Evolutionary conservation across 768 basidiomycete species (phyloP).

Genomic region (Xerocomus brunneocitrinus): DNA sequence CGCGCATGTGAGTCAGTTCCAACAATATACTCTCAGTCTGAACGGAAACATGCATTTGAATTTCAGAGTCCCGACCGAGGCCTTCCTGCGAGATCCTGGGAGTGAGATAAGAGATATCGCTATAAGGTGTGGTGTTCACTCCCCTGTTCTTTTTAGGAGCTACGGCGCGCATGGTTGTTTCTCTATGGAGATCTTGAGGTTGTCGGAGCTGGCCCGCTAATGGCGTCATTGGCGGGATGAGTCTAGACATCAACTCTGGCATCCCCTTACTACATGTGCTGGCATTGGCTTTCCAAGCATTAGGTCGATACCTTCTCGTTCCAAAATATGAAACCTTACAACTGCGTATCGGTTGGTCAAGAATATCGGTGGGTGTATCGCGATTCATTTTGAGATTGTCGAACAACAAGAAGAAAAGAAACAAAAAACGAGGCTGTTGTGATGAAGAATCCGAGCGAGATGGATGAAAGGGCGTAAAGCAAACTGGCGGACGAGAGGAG

Average conservation of each 20-base stretch:
- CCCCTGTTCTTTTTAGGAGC: conserved; percentile 8
- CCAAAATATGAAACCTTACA: conserved; percentile 25
- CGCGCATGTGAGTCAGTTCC: conserved; percentile 19
- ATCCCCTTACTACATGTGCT: conserved; percentile 9
- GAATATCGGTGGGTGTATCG: conserved; percentile 38
- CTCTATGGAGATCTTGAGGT: conserved; percentile 5
- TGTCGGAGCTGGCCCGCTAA: conserved; percentile 11
- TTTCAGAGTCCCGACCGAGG: conserved; percentile 51
- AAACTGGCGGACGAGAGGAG: conserved; percentile 9
- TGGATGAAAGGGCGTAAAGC: conserved; percentile 17
- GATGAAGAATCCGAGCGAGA: conserved; percentile 11
- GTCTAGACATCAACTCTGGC: neutral
- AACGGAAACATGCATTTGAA: conserved; percentile 45
- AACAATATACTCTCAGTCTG: neutral
- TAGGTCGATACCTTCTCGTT: neutral
- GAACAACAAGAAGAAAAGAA: conserved; percentile 15
- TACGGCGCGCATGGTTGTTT: neutral
- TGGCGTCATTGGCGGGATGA: neutral
- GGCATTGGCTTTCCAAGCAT: conserved; percentile 1
- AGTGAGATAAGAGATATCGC: conserved; percentile 5
- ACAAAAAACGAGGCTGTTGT: conserved; percentile 4
- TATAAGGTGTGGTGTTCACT: neutral
- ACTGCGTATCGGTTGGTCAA: conserved; percentile 33
- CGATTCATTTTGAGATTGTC: conserved; percentile 23
- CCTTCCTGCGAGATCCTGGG: conserved; percentile 10